Evolutionary conservation across 768 basidiomycete species (phyloP).

Genomic region (Daedaleopsis sinensis): DNA sequence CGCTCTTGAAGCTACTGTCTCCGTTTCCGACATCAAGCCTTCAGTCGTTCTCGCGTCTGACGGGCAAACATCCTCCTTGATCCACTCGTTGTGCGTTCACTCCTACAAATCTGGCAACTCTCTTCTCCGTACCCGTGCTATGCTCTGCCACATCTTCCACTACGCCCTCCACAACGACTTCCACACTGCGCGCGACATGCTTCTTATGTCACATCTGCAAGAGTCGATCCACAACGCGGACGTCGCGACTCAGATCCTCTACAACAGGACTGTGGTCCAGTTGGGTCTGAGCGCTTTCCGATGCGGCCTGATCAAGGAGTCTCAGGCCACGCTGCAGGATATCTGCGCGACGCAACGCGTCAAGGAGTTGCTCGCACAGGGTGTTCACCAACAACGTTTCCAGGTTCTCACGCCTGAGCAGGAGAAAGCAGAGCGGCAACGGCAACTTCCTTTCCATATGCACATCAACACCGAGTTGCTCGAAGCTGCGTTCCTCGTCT

Average conservation of each 20-base stretch:
- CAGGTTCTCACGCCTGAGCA: conserved; percentile 90
- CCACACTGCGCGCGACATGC: conserved; percentile 95
- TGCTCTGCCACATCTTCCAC: conserved; percentile 97
- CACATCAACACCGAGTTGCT: conserved; percentile 98
- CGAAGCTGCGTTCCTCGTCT: conserved; percentile 96
- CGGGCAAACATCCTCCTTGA: conserved; percentile 69
- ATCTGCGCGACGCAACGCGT: conserved; percentile 97
- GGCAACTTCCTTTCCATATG: conserved; percentile 98
- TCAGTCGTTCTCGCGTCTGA: conserved; percentile 58
- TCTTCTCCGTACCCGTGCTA: conserved; percentile 91
- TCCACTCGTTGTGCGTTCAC: conserved; percentile 87
- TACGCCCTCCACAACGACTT: conserved; percentile 96
- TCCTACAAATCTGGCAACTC: conserved; percentile 93
- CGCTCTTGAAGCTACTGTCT: conserved; percentile 78
- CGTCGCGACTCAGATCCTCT: conserved; percentile 95
- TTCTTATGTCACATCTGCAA: conserved; percentile 98
- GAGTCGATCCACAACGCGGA: conserved; percentile 96
- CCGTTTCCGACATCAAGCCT: conserved; percentile 61
- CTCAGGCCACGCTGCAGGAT: conserved; percentile 90
- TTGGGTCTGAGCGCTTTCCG: conserved; percentile 97
- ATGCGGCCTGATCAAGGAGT: conserved; percentile 90
- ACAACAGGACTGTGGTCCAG: conserved; percentile 97
- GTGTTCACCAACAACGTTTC: conserved; percentile 91
- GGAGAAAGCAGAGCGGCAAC: conserved; percentile 93
- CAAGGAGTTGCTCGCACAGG: conserved; percentile 96